Conservation (phyloP, 2,329 filamentous ascomycete genomes). For the Aspergillus ibericus region DNA sequence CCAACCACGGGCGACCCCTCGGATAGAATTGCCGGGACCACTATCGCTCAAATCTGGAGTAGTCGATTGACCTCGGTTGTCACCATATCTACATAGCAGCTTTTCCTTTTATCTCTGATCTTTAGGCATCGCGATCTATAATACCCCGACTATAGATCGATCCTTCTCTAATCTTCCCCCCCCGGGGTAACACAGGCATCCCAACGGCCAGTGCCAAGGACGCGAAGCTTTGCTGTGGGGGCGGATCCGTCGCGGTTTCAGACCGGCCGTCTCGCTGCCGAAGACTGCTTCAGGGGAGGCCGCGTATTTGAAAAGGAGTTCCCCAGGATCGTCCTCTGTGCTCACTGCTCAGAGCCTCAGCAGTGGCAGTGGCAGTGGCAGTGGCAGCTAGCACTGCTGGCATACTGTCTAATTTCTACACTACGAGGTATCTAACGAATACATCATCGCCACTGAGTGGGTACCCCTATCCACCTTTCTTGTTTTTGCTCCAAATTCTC, state of each 20-base stretch:
- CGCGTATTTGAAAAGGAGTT: not conserved
- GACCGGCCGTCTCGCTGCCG: not conserved
- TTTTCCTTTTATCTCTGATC: not conserved
- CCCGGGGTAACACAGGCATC: not conserved
- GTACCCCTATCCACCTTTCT: not conserved
- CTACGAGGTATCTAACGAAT: too few relatives aligned
- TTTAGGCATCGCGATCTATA: too few relatives aligned
- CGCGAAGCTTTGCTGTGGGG: slow-evolving; percentile 6
- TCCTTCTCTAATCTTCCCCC: not conserved
- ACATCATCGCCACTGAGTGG: not conserved
- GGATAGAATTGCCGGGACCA: too few relatives aligned
- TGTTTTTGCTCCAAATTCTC: too few relatives aligned
- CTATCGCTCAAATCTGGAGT: too few relatives aligned
- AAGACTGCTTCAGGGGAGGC: not conserved
- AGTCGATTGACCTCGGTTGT: too few relatives aligned
- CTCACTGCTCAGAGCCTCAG: too few relatives aligned
- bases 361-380: too few relatives aligned
- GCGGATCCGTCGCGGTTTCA: slow-evolving; percentile 2
- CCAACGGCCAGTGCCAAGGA: slow-evolving; percentile 1
- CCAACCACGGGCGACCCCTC: too few relatives aligned
- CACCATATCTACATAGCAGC: too few relatives aligned
- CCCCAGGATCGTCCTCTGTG: not conserved
- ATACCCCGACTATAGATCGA: not conserved
- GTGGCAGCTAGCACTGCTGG: too few relatives aligned
- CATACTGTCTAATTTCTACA: too few relatives aligned